These are phyloP conservation scores for Globisporangium camurandrum DNA, from an alignment of 352 stramenopile species.

Conservation along the genomic window DNA sequence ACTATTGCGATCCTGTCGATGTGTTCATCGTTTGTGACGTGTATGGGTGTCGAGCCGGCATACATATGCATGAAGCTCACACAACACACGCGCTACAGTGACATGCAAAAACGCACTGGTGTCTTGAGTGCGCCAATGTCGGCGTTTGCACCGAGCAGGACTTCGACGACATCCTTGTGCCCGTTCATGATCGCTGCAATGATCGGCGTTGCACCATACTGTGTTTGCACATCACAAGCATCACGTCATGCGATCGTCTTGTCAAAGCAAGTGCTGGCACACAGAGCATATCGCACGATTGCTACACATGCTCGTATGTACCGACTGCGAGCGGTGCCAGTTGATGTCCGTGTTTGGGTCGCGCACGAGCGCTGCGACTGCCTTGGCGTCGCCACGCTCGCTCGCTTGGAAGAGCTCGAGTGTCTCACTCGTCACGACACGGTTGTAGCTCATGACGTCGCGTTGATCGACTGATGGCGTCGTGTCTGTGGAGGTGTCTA, in stretches of 20 bases:
- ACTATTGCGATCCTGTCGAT: conserved; percentile 67
- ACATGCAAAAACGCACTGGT: conserved; percentile 37
- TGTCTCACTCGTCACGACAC: conserved; percentile 46
- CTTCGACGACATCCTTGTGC: conserved; percentile 38
- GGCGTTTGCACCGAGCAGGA: conserved; percentile 48
- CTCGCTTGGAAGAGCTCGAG: conserved; percentile 51
- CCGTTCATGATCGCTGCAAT: conserved; percentile 62
- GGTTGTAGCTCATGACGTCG: conserved; percentile 76
- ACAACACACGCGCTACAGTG: no score
- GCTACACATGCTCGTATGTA: conserved; percentile 8
- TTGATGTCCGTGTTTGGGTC: conserved; percentile 52
- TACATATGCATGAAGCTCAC: no score
- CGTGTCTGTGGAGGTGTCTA: no score
- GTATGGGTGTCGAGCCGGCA: no score
- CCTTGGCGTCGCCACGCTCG: conserved; percentile 37
- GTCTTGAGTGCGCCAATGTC: conserved; percentile 65
- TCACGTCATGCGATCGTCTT: no score
- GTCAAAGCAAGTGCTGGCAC: no score
- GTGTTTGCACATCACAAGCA: not conserved
- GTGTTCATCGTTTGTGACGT: no score
- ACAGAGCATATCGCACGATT: no score
- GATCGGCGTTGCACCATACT: conserved; percentile 63
- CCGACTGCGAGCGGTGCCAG: conserved; percentile 62
- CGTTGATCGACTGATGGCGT: no score
- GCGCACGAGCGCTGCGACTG: conserved; percentile 32